Evolutionary conservation across 2,329 filamentous ascomycete genomes (phyloP).

Genomic region (Verticillium isaacii): DNA sequence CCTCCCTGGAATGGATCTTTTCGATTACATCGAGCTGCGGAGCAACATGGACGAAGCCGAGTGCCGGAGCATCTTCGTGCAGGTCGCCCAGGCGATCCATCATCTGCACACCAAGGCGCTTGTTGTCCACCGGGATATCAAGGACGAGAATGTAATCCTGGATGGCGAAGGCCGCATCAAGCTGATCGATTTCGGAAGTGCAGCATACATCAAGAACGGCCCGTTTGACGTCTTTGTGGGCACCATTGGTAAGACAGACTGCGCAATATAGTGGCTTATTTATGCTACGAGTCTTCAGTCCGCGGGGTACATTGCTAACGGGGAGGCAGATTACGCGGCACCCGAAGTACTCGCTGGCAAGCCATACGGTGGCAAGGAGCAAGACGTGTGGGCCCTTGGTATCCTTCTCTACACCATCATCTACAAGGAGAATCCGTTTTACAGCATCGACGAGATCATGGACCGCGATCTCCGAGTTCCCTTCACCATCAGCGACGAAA

Average conservation of each 20-base stretch:
- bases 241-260: constrained; percentile 72
- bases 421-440: constrained; percentile 99
- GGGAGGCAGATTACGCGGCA: constrained; percentile 78
- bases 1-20: constrained; percentile 94
- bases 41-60: constrained; percentile 95
- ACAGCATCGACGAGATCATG: constrained; percentile 98
- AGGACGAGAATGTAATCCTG: constrained; percentile 95
- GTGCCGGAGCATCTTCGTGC: constrained; percentile 89
- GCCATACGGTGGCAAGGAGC: constrained; percentile 90
- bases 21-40: constrained; percentile 96
- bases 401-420: constrained; percentile 98
- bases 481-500: constrained; percentile 83
- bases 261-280: background rate
- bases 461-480: constrained; percentile 91
- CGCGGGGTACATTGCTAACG: constrained; percentile 2
- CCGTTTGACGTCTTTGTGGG: constrained; percentile 99
- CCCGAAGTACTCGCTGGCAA: constrained; percentile 94
- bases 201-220: constrained; percentile 96
- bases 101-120: constrained; percentile 87
- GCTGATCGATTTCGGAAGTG: constrained; percentile 96
- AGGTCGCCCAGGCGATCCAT: constrained; percentile 84
- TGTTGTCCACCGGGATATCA: constrained; percentile 97
- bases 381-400: constrained; percentile 96
- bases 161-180: constrained; percentile 96
- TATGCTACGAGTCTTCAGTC: background rate